phyloP scores from a whole-genome alignment of 192 early-diverging fungal genomes.

The Irineochytrium annulatum region DNA sequence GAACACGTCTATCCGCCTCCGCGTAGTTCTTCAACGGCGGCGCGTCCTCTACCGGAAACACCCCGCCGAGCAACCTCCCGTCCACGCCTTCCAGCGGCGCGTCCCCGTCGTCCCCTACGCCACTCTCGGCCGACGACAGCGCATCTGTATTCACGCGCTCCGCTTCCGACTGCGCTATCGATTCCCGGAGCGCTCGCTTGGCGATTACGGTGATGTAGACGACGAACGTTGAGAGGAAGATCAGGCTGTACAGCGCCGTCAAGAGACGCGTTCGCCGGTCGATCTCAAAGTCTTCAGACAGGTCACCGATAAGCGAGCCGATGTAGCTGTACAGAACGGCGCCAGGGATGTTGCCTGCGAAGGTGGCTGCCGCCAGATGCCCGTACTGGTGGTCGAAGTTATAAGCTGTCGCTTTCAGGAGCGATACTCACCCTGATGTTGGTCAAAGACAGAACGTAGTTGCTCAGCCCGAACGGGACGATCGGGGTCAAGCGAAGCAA shows the following conservation, averaged over 20 bases:
- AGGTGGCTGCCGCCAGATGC: constrained; percentile 11
- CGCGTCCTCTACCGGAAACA: too few relatives aligned
- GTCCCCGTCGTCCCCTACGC: too few relatives aligned
- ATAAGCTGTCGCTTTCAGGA: too few relatives aligned
- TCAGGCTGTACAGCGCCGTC: constrained; percentile 7
- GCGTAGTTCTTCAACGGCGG: too few relatives aligned
- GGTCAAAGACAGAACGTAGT: constrained; percentile 23
- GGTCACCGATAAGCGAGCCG: constrained; percentile 19
- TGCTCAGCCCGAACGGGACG: constrained; percentile 22
- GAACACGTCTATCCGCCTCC: too few relatives aligned
- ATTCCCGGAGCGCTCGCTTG: constrained; percentile 17
- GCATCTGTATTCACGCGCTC: too few relatives aligned
- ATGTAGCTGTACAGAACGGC: constrained; percentile 18
- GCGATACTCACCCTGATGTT: constrained; percentile 4
- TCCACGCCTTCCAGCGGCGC: too few relatives aligned
- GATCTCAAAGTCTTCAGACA: constrained; percentile 2
- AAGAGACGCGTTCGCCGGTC: constrained; percentile 3
- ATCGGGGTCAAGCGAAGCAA: constrained; percentile 25
- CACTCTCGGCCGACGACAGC: too few relatives aligned
- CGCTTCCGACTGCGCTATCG: too few relatives aligned
- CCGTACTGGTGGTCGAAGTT: background rate
- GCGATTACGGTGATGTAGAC: constrained; percentile 29
- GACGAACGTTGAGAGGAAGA: constrained; percentile 16
- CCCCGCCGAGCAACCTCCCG: too few relatives aligned
- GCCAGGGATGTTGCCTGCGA: constrained; percentile 9